Base-by-base conservation (phyloP, 2,329 filamentous ascomycete genomes). In the Ciborinia camelliae region DNA sequence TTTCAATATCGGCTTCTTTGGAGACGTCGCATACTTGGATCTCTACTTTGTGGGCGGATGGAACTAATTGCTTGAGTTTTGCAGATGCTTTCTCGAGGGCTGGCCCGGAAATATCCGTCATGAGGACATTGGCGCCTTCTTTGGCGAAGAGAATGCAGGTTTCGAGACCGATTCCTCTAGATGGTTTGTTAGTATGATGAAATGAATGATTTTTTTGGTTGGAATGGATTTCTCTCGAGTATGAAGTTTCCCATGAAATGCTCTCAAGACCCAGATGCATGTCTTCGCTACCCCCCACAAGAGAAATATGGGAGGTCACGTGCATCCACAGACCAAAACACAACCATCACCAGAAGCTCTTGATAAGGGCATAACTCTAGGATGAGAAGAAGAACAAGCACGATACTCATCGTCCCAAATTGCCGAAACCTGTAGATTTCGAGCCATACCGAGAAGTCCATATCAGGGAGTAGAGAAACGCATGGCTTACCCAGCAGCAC, bases 101-200 rank as follows among this genome's bases (percentile, higher is more conserved):
- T 2, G 84, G 80, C 26, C 80, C 81, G 12, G 87, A 89, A 67
- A 90, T 87, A 73, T 92, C 89, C 66, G 86, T 83, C 81, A 92
- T 85, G 45, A 91, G 79, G 65, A 92, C 84, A 63, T 84, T 85
- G 70, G 87, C 89, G 50, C 89, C 89, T 78, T 91, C 88, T 59
- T 85, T 84, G 57, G 84, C 83, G 74, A 92, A 90, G 53, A 91
- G 84, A 67, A 91, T 87, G 65, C 82, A 85, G 32, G 89, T 91
- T 77, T 92, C 88, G 30, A 91, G 84, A 66, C 89, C 89, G 71
- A 92, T 91, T 68, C 89, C 89, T 71, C 88, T 88, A 28, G 10
- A 47, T 14, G 15, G 15, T 18, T 26, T 26, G 54, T 62, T 48
- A 57, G 62, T 26, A 54, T 55, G 39, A 41, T 39, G 43, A 6